Evolutionary conservation across 768 basidiomycete species (phyloP), one percentile per base, ranked within the genome.

Genomic region (Suillus occidentalis): DNA sequence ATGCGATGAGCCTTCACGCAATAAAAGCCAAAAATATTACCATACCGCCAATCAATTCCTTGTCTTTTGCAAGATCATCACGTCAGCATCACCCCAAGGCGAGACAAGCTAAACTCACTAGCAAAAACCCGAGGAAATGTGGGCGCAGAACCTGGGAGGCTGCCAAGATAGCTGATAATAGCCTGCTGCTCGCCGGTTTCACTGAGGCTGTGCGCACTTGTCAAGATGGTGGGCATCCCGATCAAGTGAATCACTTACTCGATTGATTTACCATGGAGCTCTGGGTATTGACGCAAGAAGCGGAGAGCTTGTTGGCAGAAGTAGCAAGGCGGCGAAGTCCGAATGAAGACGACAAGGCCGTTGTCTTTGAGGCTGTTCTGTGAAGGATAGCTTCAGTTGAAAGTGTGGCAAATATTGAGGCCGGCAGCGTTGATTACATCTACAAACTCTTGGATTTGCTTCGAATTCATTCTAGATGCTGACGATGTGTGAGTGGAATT

Each of bases 121-220:
- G 10, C 40, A 20, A 59, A 59, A 59, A 59, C 58, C 58, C 58
- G 58, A 59, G 58, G 58, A 12, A 42, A 59, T 16, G 58, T 59
- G 42, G 58, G 6, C 3, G 58, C 25, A 42, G 58, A 59, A 59
- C 40, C 40, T 1, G 58, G 58, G 18, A 59, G 58, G 25, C 12
- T 31, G 25, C 58, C 58, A 59, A 59, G 39, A 25, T 59, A 59
- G 18, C 12, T 59, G 40, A 59, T 59, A 14, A 59, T 59, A 18
- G 58, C 58, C 18, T 42, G 39, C 40, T 59, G 58, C 28, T 40
- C 40, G 16, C 58, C 58, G 3, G 58, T 59, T 42, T 28, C 58
- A 28, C 58, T 59, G 20, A 59, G 58, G 58, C 58, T 59, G 18
- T 59, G 39, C 25, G 25, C 3, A 42, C 39, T 42, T 5, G 39